Base-by-base conservation (phyloP, 2,329 filamentous ascomycete species). In the Paramyrothecium sp. region DNA sequence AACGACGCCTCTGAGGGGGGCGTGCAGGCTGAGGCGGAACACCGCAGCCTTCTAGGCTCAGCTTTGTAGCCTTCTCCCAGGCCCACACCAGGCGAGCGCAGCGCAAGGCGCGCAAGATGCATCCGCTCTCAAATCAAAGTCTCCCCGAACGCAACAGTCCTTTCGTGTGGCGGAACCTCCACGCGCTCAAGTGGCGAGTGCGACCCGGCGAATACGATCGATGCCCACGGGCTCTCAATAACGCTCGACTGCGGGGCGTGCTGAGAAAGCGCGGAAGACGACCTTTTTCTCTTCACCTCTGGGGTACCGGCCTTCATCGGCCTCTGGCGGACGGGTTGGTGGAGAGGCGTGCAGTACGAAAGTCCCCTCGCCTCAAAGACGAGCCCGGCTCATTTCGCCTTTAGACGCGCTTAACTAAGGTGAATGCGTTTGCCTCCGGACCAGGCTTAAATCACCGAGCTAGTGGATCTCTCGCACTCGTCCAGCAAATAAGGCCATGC, bases 21-120 rank as follows among this genome's bases (percentile, higher is more conserved):
- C 56, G 59, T 62, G 61, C 61, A 64, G 61, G 63, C 64, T 65
- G 66, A 65, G 60, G 58, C 63, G 64, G 60, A 62, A 66, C 62
- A 63, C 65, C 66, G 63, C 64, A 63, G 65, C 38, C 38, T 44
- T 44, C 38, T 44, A 30, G 38, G 38, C 13, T 44, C 38, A 44
- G 38, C 38, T 44, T 16, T 12, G 38, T 44, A 44, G 38, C 38
- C 38, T 44, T 44, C 38, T 44, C n/a, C 13, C 38, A 44, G 38
- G 38, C n/a, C 3, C 38, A 44, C 38, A 44, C n/a, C 13, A n/a
- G n/a, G 38, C n/a, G 13, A n/a, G 38, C 13, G 4, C 5, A 44
- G 38, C 33, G 38, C 38, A 44, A 44, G 38, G 38, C 38, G 38
- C 38, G 38, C 38, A 17, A 44, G 7, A 30, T 30, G 26, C 26